Base-by-base conservation (phyloP, 768 basidiomycete genomes). In the Dacryopinax spathularia region DNA sequence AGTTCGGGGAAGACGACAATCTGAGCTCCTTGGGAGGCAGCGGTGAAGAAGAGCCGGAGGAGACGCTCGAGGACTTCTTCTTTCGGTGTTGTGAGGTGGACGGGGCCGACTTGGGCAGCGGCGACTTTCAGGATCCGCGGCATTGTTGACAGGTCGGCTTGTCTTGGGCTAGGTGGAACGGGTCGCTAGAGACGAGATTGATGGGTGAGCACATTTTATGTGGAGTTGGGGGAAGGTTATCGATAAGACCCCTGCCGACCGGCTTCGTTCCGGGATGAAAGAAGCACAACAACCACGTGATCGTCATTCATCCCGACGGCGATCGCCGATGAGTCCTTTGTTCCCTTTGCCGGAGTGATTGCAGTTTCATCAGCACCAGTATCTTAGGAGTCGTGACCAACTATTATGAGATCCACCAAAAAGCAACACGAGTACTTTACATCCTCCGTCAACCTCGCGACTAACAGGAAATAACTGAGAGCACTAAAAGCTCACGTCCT, bases 101-200 rank as follows among this genome's bases (percentile, higher is more conserved):
- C 68, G n/a, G 69, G 69, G 2, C 72, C 73, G 5, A 73, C 73
- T 61, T 73, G 73, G 25, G 69, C 71, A 35, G 73, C 73, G 0
- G 73, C 73, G 16, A 73, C 73, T 33, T 69, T 71, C 34, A 73
- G 60, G n/a, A 60, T 34, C 18, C 72, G 69, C 39, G 69, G 5
- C 72, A 73, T 73, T 48, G 10, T 29, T 12, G 1, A 7, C 7
- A 12, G 16, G 9, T 37, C 36, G 36, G 18, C 25, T 56, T 29
- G 3, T 22, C 18, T 56, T 3, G 10, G n/a, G n/a, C n/a, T n/a
- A n/a, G n/a, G n/a, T n/a, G n/a, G n/a, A n/a, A n/a, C n/a, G n/a
- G n/a, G n/a, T n/a, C n/a, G n/a, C n/a, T n/a, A n/a, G n/a, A n/a
- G n/a, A n/a, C n/a, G n/a, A n/a, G n/a, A n/a, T n/a, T n/a, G n/a